phyloP scores from a whole-genome alignment of 2,329 filamentous ascomycete genomes.

The Volutella citrinella region DNA sequence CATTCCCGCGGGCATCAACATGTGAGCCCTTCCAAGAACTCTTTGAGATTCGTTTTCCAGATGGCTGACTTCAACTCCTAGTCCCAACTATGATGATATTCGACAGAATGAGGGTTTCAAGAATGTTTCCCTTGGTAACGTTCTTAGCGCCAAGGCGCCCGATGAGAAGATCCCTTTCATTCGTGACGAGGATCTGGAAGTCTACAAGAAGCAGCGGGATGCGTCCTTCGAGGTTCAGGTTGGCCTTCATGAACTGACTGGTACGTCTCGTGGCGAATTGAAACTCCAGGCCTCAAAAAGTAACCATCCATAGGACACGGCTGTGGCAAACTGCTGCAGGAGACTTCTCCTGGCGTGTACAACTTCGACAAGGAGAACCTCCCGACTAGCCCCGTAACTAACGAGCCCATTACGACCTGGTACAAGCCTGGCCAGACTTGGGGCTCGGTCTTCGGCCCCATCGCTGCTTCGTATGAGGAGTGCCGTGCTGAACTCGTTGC shows the following conservation, averaged over 20 bases:
- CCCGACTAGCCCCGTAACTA: slow-evolving; percentile 75
- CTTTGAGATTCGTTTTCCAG: neutral
- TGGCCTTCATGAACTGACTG: slow-evolving; percentile 81
- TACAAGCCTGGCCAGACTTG: slow-evolving; percentile 96
- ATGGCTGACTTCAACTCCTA: slow-evolving; percentile 16
- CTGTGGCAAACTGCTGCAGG: slow-evolving; percentile 89
- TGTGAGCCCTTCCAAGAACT: slow-evolving; percentile 30
- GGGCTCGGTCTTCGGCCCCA: slow-evolving; percentile 85
- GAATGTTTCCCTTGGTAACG: slow-evolving; percentile 90
- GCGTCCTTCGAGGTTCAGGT: slow-evolving; percentile 93
- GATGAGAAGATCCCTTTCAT: slow-evolving; percentile 94
- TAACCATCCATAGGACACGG: slow-evolving; percentile 62
- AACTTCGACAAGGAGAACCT: slow-evolving; percentile 87
- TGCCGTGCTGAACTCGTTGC: slow-evolving; percentile 92
- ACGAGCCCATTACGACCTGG: slow-evolving; percentile 74
- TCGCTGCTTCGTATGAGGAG: slow-evolving; percentile 89
- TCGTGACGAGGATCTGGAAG: slow-evolving; percentile 67
- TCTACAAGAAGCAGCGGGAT: slow-evolving; percentile 83
- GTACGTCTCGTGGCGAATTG: slow-evolving; percentile 21
- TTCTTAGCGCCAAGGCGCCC: slow-evolving; percentile 84
- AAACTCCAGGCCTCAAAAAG: neutral
- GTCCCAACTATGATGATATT: slow-evolving; percentile 71
- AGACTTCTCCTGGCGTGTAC: slow-evolving; percentile 75
- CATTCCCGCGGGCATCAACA: slow-evolving; percentile 67
- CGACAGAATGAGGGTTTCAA: slow-evolving; percentile 85